Percentiles rank a stretch among this genome's conserved stretches.
These are phyloP conservation scores for Coemansia sp. DNA, from an alignment of 192 early-diverging fungal species.

Conservation along the genomic window DNA sequence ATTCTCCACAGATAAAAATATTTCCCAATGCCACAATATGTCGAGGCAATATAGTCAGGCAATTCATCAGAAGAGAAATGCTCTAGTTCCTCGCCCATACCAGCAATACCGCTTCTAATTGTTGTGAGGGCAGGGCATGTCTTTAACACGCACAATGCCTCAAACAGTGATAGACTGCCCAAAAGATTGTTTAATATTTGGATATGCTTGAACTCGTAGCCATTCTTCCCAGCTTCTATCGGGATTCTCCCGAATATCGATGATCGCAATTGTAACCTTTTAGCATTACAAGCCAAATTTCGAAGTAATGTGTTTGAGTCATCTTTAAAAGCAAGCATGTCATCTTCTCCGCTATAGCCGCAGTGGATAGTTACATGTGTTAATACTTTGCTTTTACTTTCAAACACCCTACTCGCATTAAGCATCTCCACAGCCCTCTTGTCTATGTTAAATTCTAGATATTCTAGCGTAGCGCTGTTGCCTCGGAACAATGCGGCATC, in stretches of 20 bases:
- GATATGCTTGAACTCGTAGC: not conserved
- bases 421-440: too few species aligned
- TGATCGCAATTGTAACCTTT: not conserved
- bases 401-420: too few species aligned
- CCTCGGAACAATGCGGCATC: too few species aligned
- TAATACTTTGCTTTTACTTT: too few species aligned
- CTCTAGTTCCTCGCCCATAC: not conserved
- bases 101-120: not conserved
- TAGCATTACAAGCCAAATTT: not conserved
- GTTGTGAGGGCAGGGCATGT: not conserved
- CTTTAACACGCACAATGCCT: not conserved
- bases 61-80: not conserved
- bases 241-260: not conserved
- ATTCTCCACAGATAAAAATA: not conserved
- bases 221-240: not conserved
- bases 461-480: too few species aligned
- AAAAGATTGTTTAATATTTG: not conserved
- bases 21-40: not conserved
- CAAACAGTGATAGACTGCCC: not conserved
- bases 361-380: too few species aligned
- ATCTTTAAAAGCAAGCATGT: too few species aligned
- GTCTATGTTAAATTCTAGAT: too few species aligned
- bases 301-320: too few species aligned
- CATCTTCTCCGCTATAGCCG: too few species aligned
- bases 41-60: not conserved